Evolutionary conservation across 2,329 filamentous ascomycete genomes (phyloP), one percentile per base, ranked within the genome.

Genomic region (Aspergillus latus): DNA sequence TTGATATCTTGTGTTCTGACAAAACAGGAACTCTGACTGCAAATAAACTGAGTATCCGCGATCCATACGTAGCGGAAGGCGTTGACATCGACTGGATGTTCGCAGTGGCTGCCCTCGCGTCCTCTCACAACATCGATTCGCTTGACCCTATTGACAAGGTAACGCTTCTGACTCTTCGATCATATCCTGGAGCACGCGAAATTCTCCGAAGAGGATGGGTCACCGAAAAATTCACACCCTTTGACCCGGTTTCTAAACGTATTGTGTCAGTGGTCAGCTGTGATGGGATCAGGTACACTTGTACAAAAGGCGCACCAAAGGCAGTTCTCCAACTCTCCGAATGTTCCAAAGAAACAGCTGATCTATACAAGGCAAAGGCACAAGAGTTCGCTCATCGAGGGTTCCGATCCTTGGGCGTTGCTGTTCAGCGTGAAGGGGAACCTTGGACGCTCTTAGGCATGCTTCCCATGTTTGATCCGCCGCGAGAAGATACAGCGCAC

Each of bases 1-100:
- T 90, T 59, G 87, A 90, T 71, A 86, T 91, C 64, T 82, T 90
- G 63, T 92, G 88, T 78, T 91, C 88, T 59, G 88, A 92, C 75
- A 91, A 92, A 80, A 91, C 88, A 8, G 88, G 88, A 76, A 92
- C 88, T 21, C 80, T 91, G n/a, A 74, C 72, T 1, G 72, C 72
- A 15, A 74, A 74, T 61, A 88, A 90, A 76, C 78, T 91, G 58
- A 88, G 84, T 66, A 88, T 91, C 66, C 87, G 88, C 63, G 88
- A 90, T 66, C 88, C 88, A 2, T 91, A 87, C 73, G 87, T 90
- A 45, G 84, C 87, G 42, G 88, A 90, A 73, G 88, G 88, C 54
- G 84, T 89, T 65, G 88, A 90, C 70, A 82, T 90, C 69, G 88
- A 90, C 78, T 91, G 88, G 87, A 89, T 91, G 86, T 90, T 91